Percentiles rank a stretch among this genome's conserved stretches.
phyloP scores from a whole-genome alignment of 352 stramenopile species.

The Phytophthora multivora region DNA sequence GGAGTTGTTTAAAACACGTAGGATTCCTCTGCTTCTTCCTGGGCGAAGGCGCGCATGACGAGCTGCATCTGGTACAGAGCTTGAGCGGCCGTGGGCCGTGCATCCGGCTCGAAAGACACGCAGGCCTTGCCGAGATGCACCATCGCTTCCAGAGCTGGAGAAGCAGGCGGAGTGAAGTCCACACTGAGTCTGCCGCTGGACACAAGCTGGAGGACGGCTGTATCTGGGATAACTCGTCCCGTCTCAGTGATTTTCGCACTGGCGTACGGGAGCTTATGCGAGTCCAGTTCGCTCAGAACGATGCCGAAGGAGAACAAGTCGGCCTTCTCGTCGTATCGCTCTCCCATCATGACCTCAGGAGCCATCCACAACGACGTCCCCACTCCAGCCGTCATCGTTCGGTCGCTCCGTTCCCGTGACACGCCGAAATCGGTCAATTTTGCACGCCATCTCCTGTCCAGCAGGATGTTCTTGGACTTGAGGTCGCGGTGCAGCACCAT shows the following conservation, averaged over 20 bases:
- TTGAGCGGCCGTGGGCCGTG: conserved; percentile 57
- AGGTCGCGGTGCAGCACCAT: conserved; percentile 53
- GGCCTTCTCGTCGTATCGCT: conserved; percentile 39
- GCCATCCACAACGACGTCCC: conserved; percentile 62
- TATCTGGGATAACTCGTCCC: conserved; percentile 30
- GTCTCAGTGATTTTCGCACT: conserved; percentile 37
- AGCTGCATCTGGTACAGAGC: conserved; percentile 62
- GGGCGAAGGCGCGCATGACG: conserved; percentile 36
- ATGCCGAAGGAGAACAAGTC: conserved; percentile 43
- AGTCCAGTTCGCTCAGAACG: conserved; percentile 37
- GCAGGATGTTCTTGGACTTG: conserved; percentile 55
- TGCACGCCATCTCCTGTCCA: conserved; percentile 42
- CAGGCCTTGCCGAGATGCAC: conserved; percentile 44
- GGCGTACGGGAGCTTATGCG: conserved; percentile 39
- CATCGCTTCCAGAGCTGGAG: conserved; percentile 32
- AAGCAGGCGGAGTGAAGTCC: conserved; percentile 34
- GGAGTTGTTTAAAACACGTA: conserved; percentile 28
- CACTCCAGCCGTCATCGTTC: conserved; percentile 53
- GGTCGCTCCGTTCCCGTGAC: conserved; percentile 42
- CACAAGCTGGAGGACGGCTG: conserved; percentile 40
- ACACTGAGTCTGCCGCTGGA: conserved; percentile 31
- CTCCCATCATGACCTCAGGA: conserved; percentile 45
- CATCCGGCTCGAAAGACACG: conserved; percentile 52
- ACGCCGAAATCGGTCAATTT: conserved; percentile 71
- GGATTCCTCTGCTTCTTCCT: conserved; percentile 38